These are phyloP conservation scores for Fusarium vanettenii DNA, from an alignment of 2,329 filamentous ascomycete species.

Conservation along the genomic window DNA sequence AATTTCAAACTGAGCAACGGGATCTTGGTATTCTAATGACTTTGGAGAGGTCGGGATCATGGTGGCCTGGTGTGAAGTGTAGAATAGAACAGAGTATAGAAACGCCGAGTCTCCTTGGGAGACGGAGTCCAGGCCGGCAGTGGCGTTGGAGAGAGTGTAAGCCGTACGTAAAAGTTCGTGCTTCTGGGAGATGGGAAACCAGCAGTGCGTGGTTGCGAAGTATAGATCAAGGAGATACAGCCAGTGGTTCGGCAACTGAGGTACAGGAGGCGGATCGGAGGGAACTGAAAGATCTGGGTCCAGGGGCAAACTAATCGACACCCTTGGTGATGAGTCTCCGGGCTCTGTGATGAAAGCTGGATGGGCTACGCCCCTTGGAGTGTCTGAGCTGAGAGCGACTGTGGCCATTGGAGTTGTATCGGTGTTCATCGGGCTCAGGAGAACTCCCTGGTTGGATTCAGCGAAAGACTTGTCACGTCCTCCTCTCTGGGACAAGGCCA, in stretches of 20 bases:
- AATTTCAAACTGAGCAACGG: not conserved
- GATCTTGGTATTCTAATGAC: too few relatives aligned
- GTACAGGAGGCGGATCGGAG: too few relatives aligned
- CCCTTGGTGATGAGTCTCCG: too few relatives aligned
- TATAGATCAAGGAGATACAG: constrained; percentile 12
- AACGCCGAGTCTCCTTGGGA: constrained; percentile 5
- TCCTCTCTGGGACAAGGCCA: not conserved
- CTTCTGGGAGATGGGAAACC: constrained; percentile 19
- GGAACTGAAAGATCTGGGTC: too few relatives aligned
- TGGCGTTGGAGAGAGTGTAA: constrained; percentile 4
- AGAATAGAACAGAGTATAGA: constrained; percentile 8
- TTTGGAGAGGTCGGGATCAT: not conserved
- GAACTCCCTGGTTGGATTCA: too few relatives aligned
- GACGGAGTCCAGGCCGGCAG: too few relatives aligned
- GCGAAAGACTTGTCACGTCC: too few relatives aligned
- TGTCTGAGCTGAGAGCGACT: not conserved
- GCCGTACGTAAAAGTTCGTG: constrained; percentile 18
- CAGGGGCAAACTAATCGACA: too few relatives aligned
- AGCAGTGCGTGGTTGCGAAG: constrained; percentile 17
- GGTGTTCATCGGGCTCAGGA: not conserved
- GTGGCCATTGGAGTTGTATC: not conserved
- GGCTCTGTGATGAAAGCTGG: not conserved
- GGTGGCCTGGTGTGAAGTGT: not conserved
- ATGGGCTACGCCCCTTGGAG: not conserved
- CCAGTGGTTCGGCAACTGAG: not conserved